phyloP scores from a whole-genome alignment of 306 rosid genomes.

The Lathyrus oleraceus region DNA sequence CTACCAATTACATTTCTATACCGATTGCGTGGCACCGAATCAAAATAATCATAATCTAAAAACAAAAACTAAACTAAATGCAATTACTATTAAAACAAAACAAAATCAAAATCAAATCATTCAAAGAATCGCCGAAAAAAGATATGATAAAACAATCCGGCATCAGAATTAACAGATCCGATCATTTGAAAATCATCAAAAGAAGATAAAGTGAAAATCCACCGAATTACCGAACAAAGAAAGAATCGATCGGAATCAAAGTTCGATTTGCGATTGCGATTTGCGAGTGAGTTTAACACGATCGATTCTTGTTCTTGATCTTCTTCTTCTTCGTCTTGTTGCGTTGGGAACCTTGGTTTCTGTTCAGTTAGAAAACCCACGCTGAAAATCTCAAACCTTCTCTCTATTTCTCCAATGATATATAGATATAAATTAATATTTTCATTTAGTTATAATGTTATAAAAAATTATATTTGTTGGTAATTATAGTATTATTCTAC shows the following conservation, averaged over 20 bases:
- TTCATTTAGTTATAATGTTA: neutral
- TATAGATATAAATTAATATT: neutral
- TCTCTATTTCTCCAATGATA: neutral
- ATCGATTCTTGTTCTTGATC: neutral
- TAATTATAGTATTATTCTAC: constrained; percentile 16
- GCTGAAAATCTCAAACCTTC: constrained; percentile 42
- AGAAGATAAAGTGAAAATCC: constrained; percentile 19
- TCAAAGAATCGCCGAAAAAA: neutral
- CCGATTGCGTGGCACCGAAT: constrained; percentile 1
- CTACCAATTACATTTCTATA: neutral
- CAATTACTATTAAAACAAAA: constrained; percentile 21
- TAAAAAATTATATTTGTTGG: neutral
- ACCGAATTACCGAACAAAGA: constrained; percentile 51
- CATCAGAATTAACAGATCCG: constrained; percentile 42
- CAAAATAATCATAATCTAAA: constrained; percentile 8
- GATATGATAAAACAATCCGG: constrained; percentile 4
- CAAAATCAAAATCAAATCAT: neutral
- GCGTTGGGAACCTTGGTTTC: neutral
- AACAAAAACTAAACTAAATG: constrained; percentile 12
- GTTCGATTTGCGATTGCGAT: constrained; percentile 36
- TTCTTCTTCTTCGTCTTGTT: neutral
- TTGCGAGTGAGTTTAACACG: constrained; percentile 12
- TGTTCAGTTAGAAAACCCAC: constrained; percentile 40
- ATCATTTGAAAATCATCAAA: neutral
- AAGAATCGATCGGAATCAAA: constrained; percentile 37